A percentile compares a stretch with the other conserved stretches of the same genome.
Evolutionary conservation across 805 yeast species (phyloP).

Genomic region (Saccharomycopsis lassenensis): DNA sequence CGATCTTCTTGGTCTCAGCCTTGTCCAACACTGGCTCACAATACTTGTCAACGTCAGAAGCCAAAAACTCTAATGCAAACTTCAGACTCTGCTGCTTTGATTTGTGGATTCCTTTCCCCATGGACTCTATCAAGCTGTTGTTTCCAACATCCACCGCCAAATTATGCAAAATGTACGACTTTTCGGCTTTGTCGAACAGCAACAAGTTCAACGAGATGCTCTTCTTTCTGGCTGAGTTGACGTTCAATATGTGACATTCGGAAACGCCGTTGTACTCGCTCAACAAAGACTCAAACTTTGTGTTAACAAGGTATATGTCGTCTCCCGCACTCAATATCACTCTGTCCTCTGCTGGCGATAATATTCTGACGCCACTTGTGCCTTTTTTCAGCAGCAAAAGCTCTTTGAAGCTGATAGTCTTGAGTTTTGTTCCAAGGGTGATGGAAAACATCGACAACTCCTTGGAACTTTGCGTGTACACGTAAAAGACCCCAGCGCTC

Average conservation of each 20-base stretch:
- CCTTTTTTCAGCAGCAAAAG: too few relatives aligned
- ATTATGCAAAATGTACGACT: constrained; percentile 12
- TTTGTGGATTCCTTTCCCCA: constrained; percentile 17
- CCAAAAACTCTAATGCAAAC: constrained; percentile 1
- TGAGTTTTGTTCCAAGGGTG: too few relatives aligned
- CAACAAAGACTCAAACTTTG: constrained; percentile 13
- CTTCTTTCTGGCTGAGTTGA: neutral
- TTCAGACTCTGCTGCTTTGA: constrained; percentile 1
- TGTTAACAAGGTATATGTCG: constrained; percentile 10
- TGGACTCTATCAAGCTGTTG: constrained; percentile 16
- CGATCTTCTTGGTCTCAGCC: neutral
- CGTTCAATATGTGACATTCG: neutral
- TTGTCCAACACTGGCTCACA: neutral
- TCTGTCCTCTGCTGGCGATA: constrained; percentile 12
- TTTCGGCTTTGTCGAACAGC: constrained; percentile 10
- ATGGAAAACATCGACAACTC: neutral
- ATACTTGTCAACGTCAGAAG: constrained; percentile 3
- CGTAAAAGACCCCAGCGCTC: too few relatives aligned
- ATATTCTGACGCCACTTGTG: constrained; percentile 2
- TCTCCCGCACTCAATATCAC: constrained; percentile 7
- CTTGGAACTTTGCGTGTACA: too few relatives aligned
- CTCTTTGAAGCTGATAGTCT: too few relatives aligned
- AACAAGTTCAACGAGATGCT: constrained; percentile 11
- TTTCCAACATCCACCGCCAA: constrained; percentile 17
- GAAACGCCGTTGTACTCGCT: constrained; percentile 6